Evolutionary conservation across 345 rosid genomes (phyloP).

Genomic region (Murraya paniculata): DNA sequence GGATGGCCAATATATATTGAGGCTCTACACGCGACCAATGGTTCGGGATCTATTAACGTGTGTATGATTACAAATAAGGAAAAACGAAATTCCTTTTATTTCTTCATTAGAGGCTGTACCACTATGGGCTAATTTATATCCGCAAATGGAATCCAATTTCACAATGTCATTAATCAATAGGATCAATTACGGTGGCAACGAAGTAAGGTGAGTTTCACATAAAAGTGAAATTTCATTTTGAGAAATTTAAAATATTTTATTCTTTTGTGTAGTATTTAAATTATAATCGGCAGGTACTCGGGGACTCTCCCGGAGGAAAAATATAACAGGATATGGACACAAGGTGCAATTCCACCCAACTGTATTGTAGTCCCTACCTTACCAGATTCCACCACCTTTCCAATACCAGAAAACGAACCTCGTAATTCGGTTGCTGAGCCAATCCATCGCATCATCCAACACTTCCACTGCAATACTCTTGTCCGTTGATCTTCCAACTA

Average conservation of each 20-base stretch:
- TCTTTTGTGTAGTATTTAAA: not conserved
- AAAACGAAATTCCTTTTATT: slow-evolving; percentile 12
- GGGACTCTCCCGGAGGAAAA: not conserved
- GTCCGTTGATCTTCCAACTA: slow-evolving; percentile 1
- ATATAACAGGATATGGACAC: slow-evolving; percentile 21
- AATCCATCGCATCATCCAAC: too few species aligned
- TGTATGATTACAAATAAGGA: slow-evolving; percentile 12
- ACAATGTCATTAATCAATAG: slow-evolving; percentile 13
- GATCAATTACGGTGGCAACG: slow-evolving; percentile 13
- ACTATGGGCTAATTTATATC: not conserved
- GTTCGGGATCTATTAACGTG: not conserved
- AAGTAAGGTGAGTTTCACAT: slow-evolving; percentile 6
- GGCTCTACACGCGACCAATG: not conserved
- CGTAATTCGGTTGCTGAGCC: too few species aligned
- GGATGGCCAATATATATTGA: slow-evolving; percentile 5
- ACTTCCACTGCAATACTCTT: too few species aligned
- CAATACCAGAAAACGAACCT: too few species aligned
- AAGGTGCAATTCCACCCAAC: slow-evolving; percentile 10
- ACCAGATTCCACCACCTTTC: too few species aligned
- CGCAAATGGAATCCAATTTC: not conserved
- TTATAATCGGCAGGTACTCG: not conserved
- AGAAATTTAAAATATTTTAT: not conserved
- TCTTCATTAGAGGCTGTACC: slow-evolving; percentile 9
- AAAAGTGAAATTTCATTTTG: too few species aligned
- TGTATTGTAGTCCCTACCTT: not conserved